Evolutionary conservation across 768 basidiomycete genomes (phyloP).

Genomic region (Lyophyllum shimeji): DNA sequence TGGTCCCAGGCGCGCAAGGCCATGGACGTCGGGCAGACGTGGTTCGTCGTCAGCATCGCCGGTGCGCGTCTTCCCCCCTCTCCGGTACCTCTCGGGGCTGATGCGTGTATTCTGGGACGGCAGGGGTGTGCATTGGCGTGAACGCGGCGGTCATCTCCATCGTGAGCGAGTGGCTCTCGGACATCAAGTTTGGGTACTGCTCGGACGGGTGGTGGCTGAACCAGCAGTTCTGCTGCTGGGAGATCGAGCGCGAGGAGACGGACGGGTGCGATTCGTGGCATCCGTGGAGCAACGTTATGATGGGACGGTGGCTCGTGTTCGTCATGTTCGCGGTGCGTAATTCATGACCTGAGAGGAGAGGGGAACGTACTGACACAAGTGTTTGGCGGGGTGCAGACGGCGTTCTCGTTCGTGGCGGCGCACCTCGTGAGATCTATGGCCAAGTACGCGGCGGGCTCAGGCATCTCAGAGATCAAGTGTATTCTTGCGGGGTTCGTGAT

Average conservation of each 20-base stretch:
- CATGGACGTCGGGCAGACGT: constrained; percentile 77
- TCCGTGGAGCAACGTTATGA: constrained; percentile 75
- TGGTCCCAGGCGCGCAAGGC: constrained; percentile 61
- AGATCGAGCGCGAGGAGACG: constrained; percentile 78
- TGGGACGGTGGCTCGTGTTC: constrained; percentile 82
- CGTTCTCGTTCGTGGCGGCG: constrained; percentile 84
- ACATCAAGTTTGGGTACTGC: constrained; percentile 98
- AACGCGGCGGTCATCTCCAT: constrained; percentile 97
- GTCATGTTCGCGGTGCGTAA: constrained; percentile 82
- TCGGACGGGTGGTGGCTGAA: constrained; percentile 98
- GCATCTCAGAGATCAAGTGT: constrained; percentile 98
- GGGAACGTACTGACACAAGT: constrained; percentile 8
- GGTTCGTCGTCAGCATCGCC: constrained; percentile 89
- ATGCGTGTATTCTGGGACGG: background rate
- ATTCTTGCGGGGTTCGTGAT: constrained; percentile 97
- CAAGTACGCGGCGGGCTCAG: constrained; percentile 95
- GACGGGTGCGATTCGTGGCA: constrained; percentile 91
- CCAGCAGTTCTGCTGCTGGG: constrained; percentile 98
- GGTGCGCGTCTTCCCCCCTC: constrained; percentile 51
- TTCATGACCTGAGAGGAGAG: too few species aligned
- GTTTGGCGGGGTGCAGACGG: constrained; percentile 47
- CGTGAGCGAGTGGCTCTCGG: constrained; percentile 94
- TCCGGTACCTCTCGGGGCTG: background rate
- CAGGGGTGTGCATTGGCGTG: constrained; percentile 88
- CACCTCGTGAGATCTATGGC: constrained; percentile 88